Percentiles rank a stretch among this genome's conserved stretches.
Evolutionary conservation across 108 stramenopile genomes (phyloP).

Genomic region (Asterionellopsis glacialis): DNA sequence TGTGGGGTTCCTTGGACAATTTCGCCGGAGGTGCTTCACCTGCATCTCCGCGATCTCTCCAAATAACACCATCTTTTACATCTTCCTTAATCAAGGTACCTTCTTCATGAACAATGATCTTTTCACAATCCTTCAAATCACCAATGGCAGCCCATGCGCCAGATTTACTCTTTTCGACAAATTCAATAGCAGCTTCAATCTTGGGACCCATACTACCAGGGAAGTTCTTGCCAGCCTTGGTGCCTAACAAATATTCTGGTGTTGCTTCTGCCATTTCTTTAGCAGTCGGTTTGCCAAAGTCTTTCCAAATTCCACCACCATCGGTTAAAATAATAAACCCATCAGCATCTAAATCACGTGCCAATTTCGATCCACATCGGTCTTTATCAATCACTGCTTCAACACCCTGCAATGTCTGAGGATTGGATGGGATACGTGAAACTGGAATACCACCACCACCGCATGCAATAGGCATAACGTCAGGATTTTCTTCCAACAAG

Average conservation of each 20-base stretch:
- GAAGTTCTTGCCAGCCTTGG: slow-evolving; percentile 46
- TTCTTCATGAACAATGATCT: slow-evolving; percentile 57
- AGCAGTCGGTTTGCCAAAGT: slow-evolving; percentile 76
- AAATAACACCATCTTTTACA: slow-evolving; percentile 59
- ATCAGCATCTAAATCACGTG: slow-evolving; percentile 67
- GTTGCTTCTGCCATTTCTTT: slow-evolving; percentile 64
- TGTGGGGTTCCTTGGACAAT: slow-evolving; percentile 54
- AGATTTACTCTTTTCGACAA: slow-evolving; percentile 41
- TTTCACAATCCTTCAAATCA: slow-evolving; percentile 70
- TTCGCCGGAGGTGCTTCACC: slow-evolving; percentile 26
- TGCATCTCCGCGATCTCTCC: slow-evolving; percentile 28
- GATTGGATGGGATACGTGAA: slow-evolving; percentile 60
- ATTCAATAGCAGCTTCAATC: slow-evolving; percentile 72
- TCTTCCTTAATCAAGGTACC: slow-evolving; percentile 58
- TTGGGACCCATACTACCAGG: slow-evolving; percentile 78
- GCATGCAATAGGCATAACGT: slow-evolving; percentile 67
- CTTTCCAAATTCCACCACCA: slow-evolving; percentile 80
- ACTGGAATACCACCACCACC: slow-evolving; percentile 83
- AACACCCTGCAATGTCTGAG: slow-evolving; percentile 61
- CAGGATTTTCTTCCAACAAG: slow-evolving; percentile 40
- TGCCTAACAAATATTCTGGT: slow-evolving; percentile 69
- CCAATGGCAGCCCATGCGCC: slow-evolving; percentile 73
- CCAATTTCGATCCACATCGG: slow-evolving; percentile 61
- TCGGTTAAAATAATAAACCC: slow-evolving; percentile 80
- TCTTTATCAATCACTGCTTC: slow-evolving; percentile 83